These are phyloP conservation scores for Rhinocladiella mackenziei DNA, from an alignment of 2,329 filamentous ascomycete genomes.

Conservation along the genomic window DNA sequence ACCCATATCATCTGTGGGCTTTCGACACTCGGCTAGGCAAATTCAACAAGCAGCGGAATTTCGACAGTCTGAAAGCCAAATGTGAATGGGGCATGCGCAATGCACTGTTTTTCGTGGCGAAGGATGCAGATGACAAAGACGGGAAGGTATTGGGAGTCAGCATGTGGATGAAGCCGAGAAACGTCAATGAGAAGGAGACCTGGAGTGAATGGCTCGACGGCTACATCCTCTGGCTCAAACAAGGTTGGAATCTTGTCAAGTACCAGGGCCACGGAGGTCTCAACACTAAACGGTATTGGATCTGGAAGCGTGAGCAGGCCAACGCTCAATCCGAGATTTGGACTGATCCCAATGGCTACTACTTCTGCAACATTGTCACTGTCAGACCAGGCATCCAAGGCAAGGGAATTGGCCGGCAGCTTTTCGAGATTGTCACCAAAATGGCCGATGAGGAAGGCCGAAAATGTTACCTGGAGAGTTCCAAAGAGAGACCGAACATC, in stretches of 20 bases:
- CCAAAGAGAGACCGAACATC: conserved; percentile 63
- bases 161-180: conserved; percentile 65
- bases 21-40: conserved; percentile 48
- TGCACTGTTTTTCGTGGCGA: conserved; percentile 66
- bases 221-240: conserved; percentile 64
- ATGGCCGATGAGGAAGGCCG: conserved; percentile 61
- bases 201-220: conserved; percentile 61
- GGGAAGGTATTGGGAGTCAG: conserved; percentile 62
- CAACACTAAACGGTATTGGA: conserved; percentile 63
- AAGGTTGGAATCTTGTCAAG: conserved; percentile 63
- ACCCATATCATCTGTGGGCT: conserved; percentile 65
- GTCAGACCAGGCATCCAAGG: conserved; percentile 63
- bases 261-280: conserved; percentile 64
- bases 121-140: conserved; percentile 47
- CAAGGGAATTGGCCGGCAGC: conserved; percentile 59
- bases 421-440: conserved; percentile 62
- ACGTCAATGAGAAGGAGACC: conserved; percentile 45
- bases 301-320: conserved; percentile 66
- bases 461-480: conserved; percentile 68
- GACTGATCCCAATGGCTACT: conserved; percentile 64
- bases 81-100: conserved; percentile 68
- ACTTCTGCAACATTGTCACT: conserved; percentile 72
- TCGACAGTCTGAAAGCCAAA: conserved; percentile 59
- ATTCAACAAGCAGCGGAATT: conserved; percentile 60
- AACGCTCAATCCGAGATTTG: conserved; percentile 60